Evolutionary conservation across 169 alveolate genomes (phyloP), one percentile per base, ranked within the genome.

Genomic region (Plasmodium reichenowi): DNA sequence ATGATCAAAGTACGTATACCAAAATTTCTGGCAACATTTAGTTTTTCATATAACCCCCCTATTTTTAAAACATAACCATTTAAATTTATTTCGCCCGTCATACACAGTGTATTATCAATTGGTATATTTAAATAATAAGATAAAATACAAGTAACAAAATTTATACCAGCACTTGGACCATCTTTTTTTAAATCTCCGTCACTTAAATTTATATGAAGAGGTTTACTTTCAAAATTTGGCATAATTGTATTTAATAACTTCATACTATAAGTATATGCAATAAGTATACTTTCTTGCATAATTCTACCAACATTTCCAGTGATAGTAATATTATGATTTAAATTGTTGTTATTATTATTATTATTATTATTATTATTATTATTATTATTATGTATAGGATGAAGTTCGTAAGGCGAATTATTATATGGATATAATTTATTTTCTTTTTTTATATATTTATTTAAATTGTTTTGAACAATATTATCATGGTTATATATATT

Each of bases 11-110:
- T 94, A 72, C 87, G 93, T 45, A 96, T 94, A 22, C 97, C 98
- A 62, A 96, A 98, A 60, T 98, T 94, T 50, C 93, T 93, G 3
- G 99, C 99, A 3, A 98, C 96, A 70, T 97, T 95, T 5, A 97
- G 90, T 93, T 97, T 97, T 90, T 98, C 99, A 88, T 96, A 96
- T 68, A 98, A 94, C 58, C 99, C 99, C 50, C 99, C 99, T 13
- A 97, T 94, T 12, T 95, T 93, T 86, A 97, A 85, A 15, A 98
- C 98, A 88, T 97, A 94, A 43, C 99, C 99, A 43, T 98, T 96
- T 73, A 98, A 86, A 26, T 98, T 97, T n/a, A 98, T 94, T 91
- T 98, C 99, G 12, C 99, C 99, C 6, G 99, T 98, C 99, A 98
- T 98, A 58, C 98, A 99, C 52, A 98, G 66, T 45, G 92, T 83